These are phyloP conservation scores for Eucalyptus albens DNA, from an alignment of 345 rosid genomes.

Conservation along the genomic window DNA sequence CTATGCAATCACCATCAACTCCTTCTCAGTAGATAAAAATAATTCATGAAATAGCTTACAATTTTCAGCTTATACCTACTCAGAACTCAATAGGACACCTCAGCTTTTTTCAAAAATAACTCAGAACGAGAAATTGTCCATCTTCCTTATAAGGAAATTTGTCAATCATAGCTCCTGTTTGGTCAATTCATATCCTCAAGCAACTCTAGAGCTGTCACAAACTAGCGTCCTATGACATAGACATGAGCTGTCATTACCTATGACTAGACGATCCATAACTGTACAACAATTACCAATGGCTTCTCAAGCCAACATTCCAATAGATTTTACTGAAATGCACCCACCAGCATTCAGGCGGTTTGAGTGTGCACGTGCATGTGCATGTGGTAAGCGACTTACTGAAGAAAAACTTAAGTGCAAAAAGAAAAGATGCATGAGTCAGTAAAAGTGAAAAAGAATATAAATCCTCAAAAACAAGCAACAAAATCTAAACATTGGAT, in stretches of 20 bases:
- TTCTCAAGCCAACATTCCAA: background rate
- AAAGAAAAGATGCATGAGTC: background rate
- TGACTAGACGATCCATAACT: background rate
- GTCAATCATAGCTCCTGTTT: background rate
- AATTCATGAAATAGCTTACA: background rate
- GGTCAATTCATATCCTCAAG: background rate
- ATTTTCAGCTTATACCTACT: background rate
- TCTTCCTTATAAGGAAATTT: background rate
- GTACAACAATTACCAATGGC: background rate
- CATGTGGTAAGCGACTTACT: background rate
- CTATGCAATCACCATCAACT: background rate
- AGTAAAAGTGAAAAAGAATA: background rate
- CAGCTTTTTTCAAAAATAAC: background rate
- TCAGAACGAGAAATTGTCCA: background rate
- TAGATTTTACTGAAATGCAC: background rate
- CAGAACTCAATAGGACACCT: background rate
- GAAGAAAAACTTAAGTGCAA: background rate
- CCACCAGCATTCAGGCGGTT: background rate
- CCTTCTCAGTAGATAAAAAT: background rate
- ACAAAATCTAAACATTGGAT: background rate
- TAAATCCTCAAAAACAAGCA: background rate
- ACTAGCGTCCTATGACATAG: background rate
- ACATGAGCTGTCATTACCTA: background rate
- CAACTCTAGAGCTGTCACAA: background rate
- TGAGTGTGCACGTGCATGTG: background rate